Base-by-base conservation (phyloP, 345 rosid species). In the Erodium maritimum region DNA sequence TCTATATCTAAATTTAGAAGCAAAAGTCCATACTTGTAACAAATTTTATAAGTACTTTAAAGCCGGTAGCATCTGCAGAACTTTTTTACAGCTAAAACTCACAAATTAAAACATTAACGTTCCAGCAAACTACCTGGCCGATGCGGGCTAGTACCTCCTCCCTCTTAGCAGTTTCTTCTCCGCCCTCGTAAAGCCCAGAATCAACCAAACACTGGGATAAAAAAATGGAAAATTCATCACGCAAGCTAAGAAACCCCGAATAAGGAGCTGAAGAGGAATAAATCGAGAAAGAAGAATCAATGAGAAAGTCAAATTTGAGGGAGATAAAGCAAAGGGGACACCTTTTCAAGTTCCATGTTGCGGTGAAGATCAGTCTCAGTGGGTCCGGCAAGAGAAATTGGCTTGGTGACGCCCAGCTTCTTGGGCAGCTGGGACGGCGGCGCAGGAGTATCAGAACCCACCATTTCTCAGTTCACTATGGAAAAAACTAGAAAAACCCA, bases 331-430 rank as follows among this genome's bases (percentile, higher is more conserved):
- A 14, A 29, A 29, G 9, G 9, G 9, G 37, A 5, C 37, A 83
- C 97, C 88, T 83, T 83, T 67, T 84, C 88, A n/a, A 91, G 75
- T 67, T 83, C 87, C 1, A 57, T 23, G 69, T 74, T 86, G 29
- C 86, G 80, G 66, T 72, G 89, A 21, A 70, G 21, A 86, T 91
- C 96, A 23, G 75, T 80, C 21, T 84, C 71, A 0, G 79, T 75
- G 23, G 97, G 97, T 53, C 86, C 95, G 18, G 88, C 75, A 54
- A 82, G 61, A 22, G 97, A 91, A 59, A 91, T 84, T 21, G 96
- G 95, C 62, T 88, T 79, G 62, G 86, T 86, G 51, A 86, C 88
- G 57, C 90, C 96, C 56, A 46, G 77, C 20, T 72, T 78, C 66
- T 67, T n/a, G n/a, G n/a, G n/a, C n/a, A n/a, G n/a, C n/a, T n/a